Conservation (phyloP, 1,284 basidiomycete genomes). For the Rhodotorula sp. region DNA sequence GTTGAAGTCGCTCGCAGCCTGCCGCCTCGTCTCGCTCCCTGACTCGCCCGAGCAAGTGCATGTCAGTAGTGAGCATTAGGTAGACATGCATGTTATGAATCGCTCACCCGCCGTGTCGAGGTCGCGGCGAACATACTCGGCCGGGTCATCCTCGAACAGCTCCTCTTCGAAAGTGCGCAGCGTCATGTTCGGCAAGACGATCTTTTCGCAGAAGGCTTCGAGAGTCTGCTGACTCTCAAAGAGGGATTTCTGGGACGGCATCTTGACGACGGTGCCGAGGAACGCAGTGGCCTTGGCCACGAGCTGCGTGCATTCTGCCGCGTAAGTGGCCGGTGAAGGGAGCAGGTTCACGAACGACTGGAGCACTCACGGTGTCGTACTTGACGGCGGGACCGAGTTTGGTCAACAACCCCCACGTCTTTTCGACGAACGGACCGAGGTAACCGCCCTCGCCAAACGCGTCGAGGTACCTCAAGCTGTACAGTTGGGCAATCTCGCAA, state of each 20-base stretch:
- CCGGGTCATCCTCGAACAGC: constrained; percentile 94
- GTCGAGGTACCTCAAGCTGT: constrained; percentile 87
- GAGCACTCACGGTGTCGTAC: constrained; percentile 68
- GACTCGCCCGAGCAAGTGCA: not conserved
- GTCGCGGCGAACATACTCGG: constrained; percentile 91
- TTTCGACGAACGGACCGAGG: constrained; percentile 66
- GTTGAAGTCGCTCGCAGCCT: constrained; percentile 89
- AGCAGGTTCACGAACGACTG: constrained; percentile 14
- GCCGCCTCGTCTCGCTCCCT: constrained; percentile 72
- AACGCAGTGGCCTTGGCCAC: constrained; percentile 91
- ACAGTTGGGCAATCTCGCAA: constrained; percentile 90
- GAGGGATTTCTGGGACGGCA: constrained; percentile 59
- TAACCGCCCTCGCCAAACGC: constrained; percentile 62
- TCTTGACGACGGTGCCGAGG: constrained; percentile 78
- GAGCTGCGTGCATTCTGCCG: constrained; percentile 55
- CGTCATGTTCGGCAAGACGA: constrained; percentile 88
- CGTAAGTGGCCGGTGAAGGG: not conserved
- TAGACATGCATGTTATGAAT: not conserved
- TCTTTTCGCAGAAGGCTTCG: constrained; percentile 77
- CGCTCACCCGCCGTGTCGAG: constrained; percentile 61
- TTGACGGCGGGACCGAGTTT: constrained; percentile 67
- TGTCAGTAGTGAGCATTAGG: not conserved
- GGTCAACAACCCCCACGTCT: constrained; percentile 86
- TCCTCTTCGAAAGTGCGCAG: constrained; percentile 86
- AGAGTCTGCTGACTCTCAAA: constrained; percentile 70